phyloP scores from a whole-genome alignment of 225 moss, liverwort and hornwort species.

The Marchantia paleacea region DNA sequence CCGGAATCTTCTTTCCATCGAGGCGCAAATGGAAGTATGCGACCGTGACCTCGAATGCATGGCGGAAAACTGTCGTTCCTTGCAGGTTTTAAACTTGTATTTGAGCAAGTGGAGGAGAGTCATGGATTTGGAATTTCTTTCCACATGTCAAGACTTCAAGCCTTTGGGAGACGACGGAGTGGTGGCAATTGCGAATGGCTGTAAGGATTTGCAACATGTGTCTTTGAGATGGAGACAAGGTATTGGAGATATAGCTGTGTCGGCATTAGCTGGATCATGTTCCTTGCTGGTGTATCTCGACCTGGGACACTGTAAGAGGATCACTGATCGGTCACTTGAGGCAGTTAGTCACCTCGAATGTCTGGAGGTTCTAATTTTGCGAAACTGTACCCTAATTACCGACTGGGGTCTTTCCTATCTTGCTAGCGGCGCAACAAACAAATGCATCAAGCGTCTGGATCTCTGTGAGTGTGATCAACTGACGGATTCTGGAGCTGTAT shows the following conservation, averaged over 20 bases:
- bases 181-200: conserved; percentile 18
- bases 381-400: conserved; percentile 23
- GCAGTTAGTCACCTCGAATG: conserved; percentile 16
- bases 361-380: conserved; percentile 14
- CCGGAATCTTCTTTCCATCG: conserved; percentile 13
- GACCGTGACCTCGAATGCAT: conserved; percentile 26
- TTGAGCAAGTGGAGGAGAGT: conserved; percentile 24
- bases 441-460: conserved; percentile 22
- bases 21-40: conserved; percentile 24
- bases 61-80: conserved; percentile 22
- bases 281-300: conserved; percentile 7
- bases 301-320: conserved; percentile 26
- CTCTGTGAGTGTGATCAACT: conserved; percentile 26
- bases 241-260: conserved; percentile 20
- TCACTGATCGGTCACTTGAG: conserved; percentile 22
- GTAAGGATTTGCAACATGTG: conserved; percentile 17
- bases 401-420: conserved; percentile 18
- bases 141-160: conserved; percentile 9
- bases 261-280: conserved; percentile 26
- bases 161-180: conserved; percentile 19
- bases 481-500: conserved; percentile 21
- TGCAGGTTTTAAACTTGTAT: conserved; percentile 24
- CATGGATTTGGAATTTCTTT: conserved; percentile 8
- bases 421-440: conserved; percentile 7
- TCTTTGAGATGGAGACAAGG: conserved; percentile 27